Evolutionary conservation across 2,329 filamentous ascomycete genomes (phyloP).

Genomic region (Sordariomycetes sp.): DNA sequence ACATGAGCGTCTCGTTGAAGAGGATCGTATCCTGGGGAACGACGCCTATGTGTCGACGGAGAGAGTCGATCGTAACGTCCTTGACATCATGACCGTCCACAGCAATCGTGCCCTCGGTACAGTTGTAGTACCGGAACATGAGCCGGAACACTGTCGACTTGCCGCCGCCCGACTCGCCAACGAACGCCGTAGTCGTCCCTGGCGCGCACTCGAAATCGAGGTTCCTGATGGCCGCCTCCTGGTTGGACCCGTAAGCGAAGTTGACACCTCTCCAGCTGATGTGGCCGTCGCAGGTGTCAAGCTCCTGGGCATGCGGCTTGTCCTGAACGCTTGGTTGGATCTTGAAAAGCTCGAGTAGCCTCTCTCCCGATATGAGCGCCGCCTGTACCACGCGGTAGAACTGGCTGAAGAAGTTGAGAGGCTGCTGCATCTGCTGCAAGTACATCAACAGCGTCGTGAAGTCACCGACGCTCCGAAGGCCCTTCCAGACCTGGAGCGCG

Average conservation of each 20-base stretch:
- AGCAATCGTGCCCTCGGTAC: slow-evolving; percentile 66
- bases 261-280: slow-evolving; percentile 82
- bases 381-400: slow-evolving; percentile 96
- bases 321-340: slow-evolving; percentile 89
- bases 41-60: slow-evolving; percentile 83
- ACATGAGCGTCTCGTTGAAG: slow-evolving; percentile 92
- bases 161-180: slow-evolving; percentile 91
- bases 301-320: slow-evolving; percentile 47
- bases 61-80: slow-evolving; percentile 84
- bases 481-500: slow-evolving; percentile 64
- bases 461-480: slow-evolving; percentile 53
- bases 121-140: slow-evolving; percentile 94
- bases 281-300: slow-evolving; percentile 64
- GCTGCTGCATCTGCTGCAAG: slow-evolving; percentile 68
- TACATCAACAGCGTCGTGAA: slow-evolving; percentile 69
- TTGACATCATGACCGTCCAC: slow-evolving; percentile 79
- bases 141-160: slow-evolving; percentile 96
- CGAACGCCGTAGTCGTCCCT: slow-evolving; percentile 89
- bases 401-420: slow-evolving; percentile 81
- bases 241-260: slow-evolving; percentile 64
- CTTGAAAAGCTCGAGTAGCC: slow-evolving; percentile 91
- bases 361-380: slow-evolving; percentile 93
- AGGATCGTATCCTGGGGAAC: slow-evolving; percentile 94
- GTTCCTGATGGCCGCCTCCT: slow-evolving; percentile 70
- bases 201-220: slow-evolving; percentile 78